phyloP scores from a whole-genome alignment of 2,329 filamentous ascomycete genomes.

The Graphilbum sp. region DNA sequence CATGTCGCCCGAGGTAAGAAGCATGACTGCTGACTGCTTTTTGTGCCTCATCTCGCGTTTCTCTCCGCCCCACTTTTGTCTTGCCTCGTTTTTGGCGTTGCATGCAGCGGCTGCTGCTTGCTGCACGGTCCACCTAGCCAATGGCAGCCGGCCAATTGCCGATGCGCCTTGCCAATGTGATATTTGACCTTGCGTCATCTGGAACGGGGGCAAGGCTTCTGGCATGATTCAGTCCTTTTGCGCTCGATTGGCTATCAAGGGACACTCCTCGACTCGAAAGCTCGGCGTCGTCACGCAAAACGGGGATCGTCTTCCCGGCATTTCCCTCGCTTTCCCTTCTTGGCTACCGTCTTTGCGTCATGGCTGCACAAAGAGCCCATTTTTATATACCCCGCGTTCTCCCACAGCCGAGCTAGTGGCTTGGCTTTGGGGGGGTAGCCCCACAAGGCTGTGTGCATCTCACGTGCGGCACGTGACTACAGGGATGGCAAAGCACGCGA shows the following conservation, averaged over 20 bases:
- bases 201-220: background rate
- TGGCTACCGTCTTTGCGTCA: background rate
- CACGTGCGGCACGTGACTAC: too few relatives aligned
- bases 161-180: too few relatives aligned
- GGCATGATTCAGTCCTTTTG: background rate
- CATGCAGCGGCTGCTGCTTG: background rate
- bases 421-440: too few relatives aligned
- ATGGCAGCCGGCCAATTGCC: background rate
- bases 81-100: background rate
- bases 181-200: too few relatives aligned
- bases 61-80: background rate
- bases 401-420: too few relatives aligned
- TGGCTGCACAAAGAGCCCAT: background rate
- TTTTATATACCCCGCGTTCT: background rate
- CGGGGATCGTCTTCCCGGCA: background rate
- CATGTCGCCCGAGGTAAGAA: conserved; percentile 84
- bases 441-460: too few relatives aligned
- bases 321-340: too few relatives aligned
- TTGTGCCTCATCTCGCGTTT: conserved; percentile 5
- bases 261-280: background rate
- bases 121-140: background rate
- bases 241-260: background rate
- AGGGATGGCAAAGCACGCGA: too few relatives aligned
- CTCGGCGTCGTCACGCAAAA: background rate
- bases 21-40: conserved; percentile 10